phyloP scores from a whole-genome alignment of 495 filamentous ascomycete genomes.

The Tuber melanosporum region DNA sequence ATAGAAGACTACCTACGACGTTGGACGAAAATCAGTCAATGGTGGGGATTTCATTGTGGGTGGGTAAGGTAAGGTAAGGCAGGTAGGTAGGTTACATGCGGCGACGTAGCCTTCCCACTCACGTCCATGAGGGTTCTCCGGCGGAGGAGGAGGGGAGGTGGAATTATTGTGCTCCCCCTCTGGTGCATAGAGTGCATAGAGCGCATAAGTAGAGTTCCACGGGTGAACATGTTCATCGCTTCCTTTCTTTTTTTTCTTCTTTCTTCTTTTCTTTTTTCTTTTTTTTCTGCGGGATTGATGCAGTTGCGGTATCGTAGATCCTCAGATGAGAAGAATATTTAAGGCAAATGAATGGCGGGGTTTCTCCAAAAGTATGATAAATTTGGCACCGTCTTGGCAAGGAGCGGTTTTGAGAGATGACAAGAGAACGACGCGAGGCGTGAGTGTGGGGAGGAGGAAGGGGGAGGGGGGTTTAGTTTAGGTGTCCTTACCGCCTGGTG shows the following conservation, averaged over 20 bases:
- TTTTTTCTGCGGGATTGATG: not conserved
- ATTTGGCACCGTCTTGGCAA: not conserved
- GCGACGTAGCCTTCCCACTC: conserved; percentile 29
- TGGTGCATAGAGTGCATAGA: not conserved
- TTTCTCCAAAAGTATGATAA: not conserved
- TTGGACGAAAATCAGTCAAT: not conserved
- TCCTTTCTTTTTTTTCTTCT: not conserved
- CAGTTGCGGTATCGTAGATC: not conserved
- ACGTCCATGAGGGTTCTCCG: not conserved
- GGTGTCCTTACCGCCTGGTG: not conserved
- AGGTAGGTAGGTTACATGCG: conserved; percentile 27
- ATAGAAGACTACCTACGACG: conserved; percentile 63
- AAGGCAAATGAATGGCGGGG: not conserved
- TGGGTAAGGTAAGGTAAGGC: not conserved
- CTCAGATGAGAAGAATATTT: not conserved
- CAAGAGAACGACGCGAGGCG: not conserved
- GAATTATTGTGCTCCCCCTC: not conserved
- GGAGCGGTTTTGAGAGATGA: not conserved
- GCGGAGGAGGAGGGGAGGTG: not conserved
- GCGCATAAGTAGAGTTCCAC: not conserved
- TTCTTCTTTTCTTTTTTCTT: not conserved
- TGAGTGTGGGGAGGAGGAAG: too few relatives aligned
- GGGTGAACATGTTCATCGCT: not conserved
- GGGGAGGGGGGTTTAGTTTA: not conserved
- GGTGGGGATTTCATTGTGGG: not conserved